Percentiles rank a stretch among this genome's conserved stretches.
Evolutionary conservation across 805 yeast genomes (phyloP).

Genomic region (Candida hungchunana): DNA sequence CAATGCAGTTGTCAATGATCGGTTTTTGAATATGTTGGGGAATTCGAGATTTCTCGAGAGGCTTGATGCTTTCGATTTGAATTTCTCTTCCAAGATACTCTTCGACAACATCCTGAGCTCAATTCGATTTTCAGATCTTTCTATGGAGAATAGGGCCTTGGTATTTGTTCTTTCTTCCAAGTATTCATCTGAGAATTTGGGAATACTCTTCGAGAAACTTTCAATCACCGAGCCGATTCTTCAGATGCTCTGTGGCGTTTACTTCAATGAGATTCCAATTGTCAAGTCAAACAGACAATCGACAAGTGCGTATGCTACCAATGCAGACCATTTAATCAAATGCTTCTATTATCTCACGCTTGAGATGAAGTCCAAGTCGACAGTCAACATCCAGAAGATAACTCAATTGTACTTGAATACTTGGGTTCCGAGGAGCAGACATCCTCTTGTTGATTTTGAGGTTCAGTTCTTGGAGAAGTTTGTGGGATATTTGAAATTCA

Average conservation of each 20-base stretch:
- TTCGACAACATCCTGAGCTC: slow-evolving; percentile 6
- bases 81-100: slow-evolving; percentile 9
- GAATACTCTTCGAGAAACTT: slow-evolving; percentile 7
- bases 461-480: slow-evolving; percentile 14
- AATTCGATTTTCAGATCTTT: slow-evolving; percentile 11
- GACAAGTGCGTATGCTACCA: slow-evolving; percentile 5
- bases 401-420: slow-evolving; percentile 28
- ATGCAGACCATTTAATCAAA: slow-evolving; percentile 30
- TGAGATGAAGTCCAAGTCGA: slow-evolving; percentile 31
- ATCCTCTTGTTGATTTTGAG: slow-evolving; percentile 15
- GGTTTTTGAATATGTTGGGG: slow-evolving; percentile 10
- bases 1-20: slow-evolving; percentile 12
- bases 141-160: slow-evolving; percentile 18
- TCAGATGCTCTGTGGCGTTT: slow-evolving; percentile 24
- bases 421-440: slow-evolving; percentile 27
- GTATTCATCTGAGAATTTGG: slow-evolving; percentile 9
- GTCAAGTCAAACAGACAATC: slow-evolving; percentile 10
- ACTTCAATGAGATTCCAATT: slow-evolving; percentile 13
- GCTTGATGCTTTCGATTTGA: slow-evolving; percentile 13
- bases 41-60: slow-evolving; percentile 13
- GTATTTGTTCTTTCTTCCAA: slow-evolving; percentile 17
- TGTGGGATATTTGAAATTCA: slow-evolving; percentile 20
- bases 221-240: slow-evolving; percentile 17
- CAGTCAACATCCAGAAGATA: slow-evolving; percentile 29
- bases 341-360: slow-evolving; percentile 30